Evolutionary conservation across 2,329 filamentous ascomycete genomes (phyloP).

Genomic region (Aspergillus unguis): DNA sequence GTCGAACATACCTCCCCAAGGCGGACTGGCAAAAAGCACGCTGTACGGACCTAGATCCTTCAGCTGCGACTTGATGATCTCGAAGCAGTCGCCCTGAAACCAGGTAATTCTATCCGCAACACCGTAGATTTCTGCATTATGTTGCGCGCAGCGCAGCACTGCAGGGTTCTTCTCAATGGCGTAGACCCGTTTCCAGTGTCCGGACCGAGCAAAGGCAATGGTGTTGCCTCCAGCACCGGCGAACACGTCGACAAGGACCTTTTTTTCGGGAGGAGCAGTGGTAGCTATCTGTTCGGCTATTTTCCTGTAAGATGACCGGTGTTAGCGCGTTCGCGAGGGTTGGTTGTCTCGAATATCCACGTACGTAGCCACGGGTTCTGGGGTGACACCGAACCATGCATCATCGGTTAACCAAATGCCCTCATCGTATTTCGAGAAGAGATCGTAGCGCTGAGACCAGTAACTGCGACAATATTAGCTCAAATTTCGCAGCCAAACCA

Average conservation of each 20-base stretch:
- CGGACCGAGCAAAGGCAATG: conserved; percentile 85
- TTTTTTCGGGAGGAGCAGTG: conserved; percentile 54
- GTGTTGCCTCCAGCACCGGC: conserved; percentile 88
- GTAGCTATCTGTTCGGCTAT: conserved; percentile 70
- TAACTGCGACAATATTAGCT: conserved; percentile 58
- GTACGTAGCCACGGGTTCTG: conserved; percentile 83
- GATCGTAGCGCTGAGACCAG: conserved; percentile 80
- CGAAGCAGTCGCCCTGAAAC: conserved; percentile 83
- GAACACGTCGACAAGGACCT: conserved; percentile 80
- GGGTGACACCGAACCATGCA: conserved; percentile 96
- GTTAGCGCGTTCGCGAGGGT: not conserved
- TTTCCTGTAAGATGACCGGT: conserved; percentile 49
- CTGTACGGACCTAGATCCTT: conserved; percentile 49
- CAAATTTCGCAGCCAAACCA: not conserved
- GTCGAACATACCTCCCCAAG: conserved; percentile 63
- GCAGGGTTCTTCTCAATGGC: conserved; percentile 80
- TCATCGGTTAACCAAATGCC: conserved; percentile 88
- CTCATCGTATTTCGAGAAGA: conserved; percentile 83
- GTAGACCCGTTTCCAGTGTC: conserved; percentile 77
- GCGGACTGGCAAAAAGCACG: conserved; percentile 68
- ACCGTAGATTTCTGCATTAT: conserved; percentile 84
- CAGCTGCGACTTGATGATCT: conserved; percentile 57
- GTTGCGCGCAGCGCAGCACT: conserved; percentile 82
- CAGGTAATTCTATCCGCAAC: conserved; percentile 76
- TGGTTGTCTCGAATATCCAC: conserved; percentile 20